A percentile compares a stretch with the other conserved stretches of the same genome.
phyloP scores from a whole-genome alignment of 768 basidiomycete species.

The Mycena chlorophos region DNA sequence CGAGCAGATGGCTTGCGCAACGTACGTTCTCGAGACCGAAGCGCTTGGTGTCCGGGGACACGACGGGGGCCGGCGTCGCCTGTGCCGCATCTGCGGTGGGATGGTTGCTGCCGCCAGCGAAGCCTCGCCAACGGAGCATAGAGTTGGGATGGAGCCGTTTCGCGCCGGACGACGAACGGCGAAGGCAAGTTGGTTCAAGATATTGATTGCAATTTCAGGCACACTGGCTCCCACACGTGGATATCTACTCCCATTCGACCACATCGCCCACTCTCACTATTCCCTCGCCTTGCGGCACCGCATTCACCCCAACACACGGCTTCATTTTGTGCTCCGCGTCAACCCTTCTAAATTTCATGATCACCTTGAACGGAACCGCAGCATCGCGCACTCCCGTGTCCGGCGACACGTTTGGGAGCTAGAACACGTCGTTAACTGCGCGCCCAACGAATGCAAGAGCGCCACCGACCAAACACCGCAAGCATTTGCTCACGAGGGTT shows the following conservation, averaged over 20 bases:
- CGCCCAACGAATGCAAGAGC: constrained; percentile 6
- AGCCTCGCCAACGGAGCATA: constrained; percentile 40
- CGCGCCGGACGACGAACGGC: constrained; percentile 3
- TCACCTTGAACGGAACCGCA: constrained; percentile 73
- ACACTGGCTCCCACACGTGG: constrained; percentile 4
- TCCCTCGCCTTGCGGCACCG: constrained; percentile 50
- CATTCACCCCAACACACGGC: constrained; percentile 72
- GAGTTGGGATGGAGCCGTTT: constrained; percentile 11
- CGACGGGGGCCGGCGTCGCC: constrained; percentile 34
- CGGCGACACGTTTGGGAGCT: constrained; percentile 76
- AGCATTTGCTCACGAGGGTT: constrained; percentile 65
- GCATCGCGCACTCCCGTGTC: constrained; percentile 63
- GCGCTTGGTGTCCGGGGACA: constrained; percentile 75
- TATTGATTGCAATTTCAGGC: not conserved
- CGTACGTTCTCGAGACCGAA: constrained; percentile 98
- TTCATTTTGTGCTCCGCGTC: constrained; percentile 49
- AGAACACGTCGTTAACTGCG: constrained; percentile 12
- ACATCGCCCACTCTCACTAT: constrained; percentile 61
- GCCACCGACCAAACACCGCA: constrained; percentile 67
- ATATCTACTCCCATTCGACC: constrained; percentile 46
- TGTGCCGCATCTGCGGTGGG: constrained; percentile 26
- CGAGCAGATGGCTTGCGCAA: constrained; percentile 21
- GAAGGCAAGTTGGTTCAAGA: not conserved
- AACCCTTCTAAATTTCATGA: constrained; percentile 71
- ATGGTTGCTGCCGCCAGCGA: constrained; percentile 28